A percentile compares a stretch with the other conserved stretches of the same genome.
These are phyloP conservation scores for Talaromyces amestolkiae DNA, from an alignment of 2,329 filamentous ascomycete genomes.

Conservation along the genomic window DNA sequence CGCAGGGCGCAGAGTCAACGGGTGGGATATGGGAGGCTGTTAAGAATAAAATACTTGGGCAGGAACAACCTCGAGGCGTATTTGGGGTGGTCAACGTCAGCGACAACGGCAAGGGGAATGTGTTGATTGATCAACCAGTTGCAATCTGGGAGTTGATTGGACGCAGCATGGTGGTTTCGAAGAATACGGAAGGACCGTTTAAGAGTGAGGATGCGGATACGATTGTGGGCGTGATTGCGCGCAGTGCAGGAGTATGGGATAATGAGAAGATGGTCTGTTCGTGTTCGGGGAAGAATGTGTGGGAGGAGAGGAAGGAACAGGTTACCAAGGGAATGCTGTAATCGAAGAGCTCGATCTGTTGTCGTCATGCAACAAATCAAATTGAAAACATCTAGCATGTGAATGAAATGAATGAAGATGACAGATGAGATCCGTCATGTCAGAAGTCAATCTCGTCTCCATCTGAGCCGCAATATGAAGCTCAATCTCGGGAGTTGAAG, in stretches of 20 bases:
- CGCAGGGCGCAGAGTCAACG: constrained; percentile 74
- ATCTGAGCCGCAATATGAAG: not conserved
- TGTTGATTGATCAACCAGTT: constrained; percentile 77
- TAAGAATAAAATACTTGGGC: constrained; percentile 41
- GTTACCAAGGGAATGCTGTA: constrained; percentile 79
- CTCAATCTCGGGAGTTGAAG: not conserved
- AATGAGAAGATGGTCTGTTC: constrained; percentile 98
- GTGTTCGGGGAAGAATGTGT: constrained; percentile 95
- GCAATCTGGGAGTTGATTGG: constrained; percentile 97
- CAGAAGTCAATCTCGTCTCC: not conserved
- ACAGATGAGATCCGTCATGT: not conserved
- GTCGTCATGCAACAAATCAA: not conserved
- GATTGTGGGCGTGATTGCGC: constrained; percentile 86
- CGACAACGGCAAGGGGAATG: constrained; percentile 70
- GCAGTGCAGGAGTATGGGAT: constrained; percentile 97
- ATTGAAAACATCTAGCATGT: not conserved
- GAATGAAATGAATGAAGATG: not conserved
- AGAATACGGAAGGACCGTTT: constrained; percentile 59
- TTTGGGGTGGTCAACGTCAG: constrained; percentile 76
- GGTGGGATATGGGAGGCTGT: constrained; percentile 74
- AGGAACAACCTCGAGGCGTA: constrained; percentile 54
- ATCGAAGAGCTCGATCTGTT: not conserved
- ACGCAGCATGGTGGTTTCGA: constrained; percentile 82
- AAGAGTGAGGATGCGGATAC: constrained; percentile 77
- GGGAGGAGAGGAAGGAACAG: constrained; percentile 93